These are phyloP conservation scores for Microstroma glucosiphilum DNA, from an alignment of 1,284 basidiomycete genomes.

Conservation along the genomic window DNA sequence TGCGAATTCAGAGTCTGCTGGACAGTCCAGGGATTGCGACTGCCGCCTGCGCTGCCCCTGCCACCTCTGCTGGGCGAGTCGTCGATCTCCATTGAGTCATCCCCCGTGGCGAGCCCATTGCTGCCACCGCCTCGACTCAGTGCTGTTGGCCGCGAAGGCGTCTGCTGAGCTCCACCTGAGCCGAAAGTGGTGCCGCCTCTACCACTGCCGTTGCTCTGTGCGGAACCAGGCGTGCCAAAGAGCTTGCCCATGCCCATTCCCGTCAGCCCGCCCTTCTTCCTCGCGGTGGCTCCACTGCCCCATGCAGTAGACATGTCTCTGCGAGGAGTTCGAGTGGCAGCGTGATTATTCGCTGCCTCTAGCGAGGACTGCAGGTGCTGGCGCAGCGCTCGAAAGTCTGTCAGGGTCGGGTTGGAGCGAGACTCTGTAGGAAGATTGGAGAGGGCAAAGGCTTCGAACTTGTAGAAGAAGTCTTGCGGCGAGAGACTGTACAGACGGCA, in stretches of 20 bases:
- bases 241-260: not conserved
- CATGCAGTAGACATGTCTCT: slow-evolving; percentile 4
- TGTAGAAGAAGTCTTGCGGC: slow-evolving; percentile 36
- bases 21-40: slow-evolving; percentile 10
- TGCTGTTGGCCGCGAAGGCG: not conserved
- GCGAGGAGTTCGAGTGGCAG: slow-evolving; percentile 19
- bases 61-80: slow-evolving; percentile 19
- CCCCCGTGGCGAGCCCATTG: not conserved
- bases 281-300: not conserved
- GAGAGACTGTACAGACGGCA: slow-evolving; percentile 20
- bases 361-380: slow-evolving; percentile 22
- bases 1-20: slow-evolving; percentile 38
- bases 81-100: slow-evolving; percentile 20
- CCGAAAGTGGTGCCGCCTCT: too few species aligned
- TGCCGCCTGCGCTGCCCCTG: too few species aligned
- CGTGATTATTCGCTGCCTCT: slow-evolving; percentile 12
- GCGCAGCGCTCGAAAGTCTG: slow-evolving; percentile 26
- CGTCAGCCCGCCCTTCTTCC: not conserved
- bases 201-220: slow-evolving; percentile 19
- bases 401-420: slow-evolving; percentile 19
- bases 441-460: slow-evolving; percentile 36
- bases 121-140: not conserved
- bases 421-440: slow-evolving; percentile 20
- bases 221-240: slow-evolving; percentile 18
- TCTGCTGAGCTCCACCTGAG: not conserved